Percentiles rank a stretch among this genome's conserved stretches.
phyloP scores from a whole-genome alignment of 2,329 filamentous ascomycete genomes.

The Pseudocercospora cruenta region DNA sequence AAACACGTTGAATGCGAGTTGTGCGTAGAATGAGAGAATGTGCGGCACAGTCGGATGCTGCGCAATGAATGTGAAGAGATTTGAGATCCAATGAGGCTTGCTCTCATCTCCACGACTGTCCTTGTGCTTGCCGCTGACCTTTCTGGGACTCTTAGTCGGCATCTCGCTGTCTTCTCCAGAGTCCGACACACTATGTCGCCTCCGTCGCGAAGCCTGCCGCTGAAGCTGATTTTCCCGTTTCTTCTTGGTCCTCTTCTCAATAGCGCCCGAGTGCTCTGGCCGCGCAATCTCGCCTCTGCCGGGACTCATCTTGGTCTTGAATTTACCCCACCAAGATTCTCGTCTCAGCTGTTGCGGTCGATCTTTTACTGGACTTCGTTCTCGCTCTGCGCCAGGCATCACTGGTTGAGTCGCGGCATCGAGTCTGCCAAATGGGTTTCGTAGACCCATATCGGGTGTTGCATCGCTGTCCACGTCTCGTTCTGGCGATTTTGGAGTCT shows the following conservation, averaged over 20 bases:
- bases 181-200: constrained; percentile 38
- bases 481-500: constrained; percentile 53
- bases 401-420: constrained; percentile 23
- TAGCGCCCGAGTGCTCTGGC: constrained; percentile 42
- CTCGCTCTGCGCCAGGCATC: constrained; percentile 28
- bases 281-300: constrained; percentile 43
- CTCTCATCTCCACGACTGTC: constrained; percentile 18
- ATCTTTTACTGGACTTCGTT: constrained; percentile 36
- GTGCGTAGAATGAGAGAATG: constrained; percentile 68
- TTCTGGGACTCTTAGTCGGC: constrained; percentile 28
- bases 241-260: constrained; percentile 43
- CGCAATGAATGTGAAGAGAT: constrained; percentile 65
- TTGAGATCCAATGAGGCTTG: constrained; percentile 39
- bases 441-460: constrained; percentile 32
- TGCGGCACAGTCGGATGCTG: constrained; percentile 67
- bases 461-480: constrained; percentile 35
- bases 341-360: constrained; percentile 27
- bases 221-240: constrained; percentile 32
- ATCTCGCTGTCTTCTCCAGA: constrained; percentile 37
- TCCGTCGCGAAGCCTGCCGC: constrained; percentile 30
- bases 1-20: constrained; percentile 67
- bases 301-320: constrained; percentile 43
- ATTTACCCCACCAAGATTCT: constrained; percentile 33
- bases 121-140: constrained; percentile 29
- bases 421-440: constrained; percentile 29